Evolutionary conservation across 176 grass and related monocot species (phyloP), one percentile per base, ranked within the genome.

Genomic region (Triticum turgidum): DNA sequence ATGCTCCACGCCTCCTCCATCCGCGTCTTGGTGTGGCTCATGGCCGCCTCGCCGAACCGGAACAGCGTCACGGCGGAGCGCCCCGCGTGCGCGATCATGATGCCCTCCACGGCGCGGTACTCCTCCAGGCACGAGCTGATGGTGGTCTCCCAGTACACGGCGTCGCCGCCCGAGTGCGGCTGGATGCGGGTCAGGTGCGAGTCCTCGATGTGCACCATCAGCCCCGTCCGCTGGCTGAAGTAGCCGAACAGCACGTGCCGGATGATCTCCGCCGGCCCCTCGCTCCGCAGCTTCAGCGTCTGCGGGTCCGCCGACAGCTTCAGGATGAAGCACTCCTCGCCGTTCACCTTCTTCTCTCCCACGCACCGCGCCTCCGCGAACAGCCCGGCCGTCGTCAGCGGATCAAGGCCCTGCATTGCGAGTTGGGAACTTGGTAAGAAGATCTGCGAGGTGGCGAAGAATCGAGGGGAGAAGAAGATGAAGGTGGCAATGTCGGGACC

Each of bases 261-360:
- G 62, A 96, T 98, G 84, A 98, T 93, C 82, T 98, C 96, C n/a
- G 93, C 93, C 7, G 90, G 96, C 0, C 93, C 96, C 20, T 95
- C 93, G 78, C 96, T 98, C 7, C 93, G 92, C n/a, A 91, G 86
- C 91, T 92, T 91, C 81, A 98, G 88, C 44, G 83, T 91, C 78
- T 92, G 90, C 5, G 90, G 83, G 73, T 95, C 90, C 5, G 92
- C 91, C 3, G 72, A 82, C 27, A 96, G 93, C 88, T 96, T 96
- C 32, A 98, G 92, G 79, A 98, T 94, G 93, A 98, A 98, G 90
- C 96, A 98, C 56, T 98, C 96, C 88, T 98, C 96, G 18, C 91
- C 93, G 51, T 94, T 94, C 82, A 98, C 92, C 34, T 92, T 94
- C 84, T 91, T 98, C 92, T 98, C 96, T 10, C 91, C 91, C 1